Conservation (phyloP, 2,329 filamentous ascomycete genomes). For the Bipolaris oryzae region DNA sequence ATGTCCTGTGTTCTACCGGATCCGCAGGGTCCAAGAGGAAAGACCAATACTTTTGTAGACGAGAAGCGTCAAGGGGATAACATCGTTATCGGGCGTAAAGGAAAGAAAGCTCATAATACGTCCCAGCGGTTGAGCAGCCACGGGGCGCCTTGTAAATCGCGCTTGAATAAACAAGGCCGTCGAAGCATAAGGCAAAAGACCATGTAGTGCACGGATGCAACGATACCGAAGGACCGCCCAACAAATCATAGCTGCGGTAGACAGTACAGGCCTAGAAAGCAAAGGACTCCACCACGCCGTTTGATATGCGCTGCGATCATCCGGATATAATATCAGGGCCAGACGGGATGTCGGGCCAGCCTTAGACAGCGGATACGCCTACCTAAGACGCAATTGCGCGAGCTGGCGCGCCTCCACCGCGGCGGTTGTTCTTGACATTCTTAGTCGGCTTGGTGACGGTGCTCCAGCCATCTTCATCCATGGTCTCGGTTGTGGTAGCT, state of each 20-base stretch:
- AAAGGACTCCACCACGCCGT: slow-evolving; percentile 34
- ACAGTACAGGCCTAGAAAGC: slow-evolving; percentile 26
- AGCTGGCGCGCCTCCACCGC: slow-evolving; percentile 45
- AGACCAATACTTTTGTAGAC: slow-evolving; percentile 44
- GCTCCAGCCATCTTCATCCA: slow-evolving; percentile 62
- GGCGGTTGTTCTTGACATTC: slow-evolving; percentile 45
- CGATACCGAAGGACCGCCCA: slow-evolving; percentile 25
- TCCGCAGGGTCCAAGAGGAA: slow-evolving; percentile 25
- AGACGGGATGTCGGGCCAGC: slow-evolving; percentile 15
- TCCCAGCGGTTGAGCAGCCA: slow-evolving; percentile 22
- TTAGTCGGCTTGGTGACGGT: slow-evolving; percentile 57
- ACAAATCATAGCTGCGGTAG: slow-evolving; percentile 33
- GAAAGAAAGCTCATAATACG: slow-evolving; percentile 19
- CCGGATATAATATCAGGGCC: slow-evolving; percentile 24
- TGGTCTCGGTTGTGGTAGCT: slow-evolving; percentile 52
- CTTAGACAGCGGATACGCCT: slow-evolving; percentile 14
- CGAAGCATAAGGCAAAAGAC: slow-evolving; percentile 17
- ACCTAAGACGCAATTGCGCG: slow-evolving; percentile 56
- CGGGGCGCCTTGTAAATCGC: slow-evolving; percentile 25
- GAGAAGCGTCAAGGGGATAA: slow-evolving; percentile 25
- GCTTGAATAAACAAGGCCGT: slow-evolving; percentile 17
- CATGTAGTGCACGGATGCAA: slow-evolving; percentile 25
- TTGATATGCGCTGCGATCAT: slow-evolving; percentile 36
- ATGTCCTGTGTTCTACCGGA: slow-evolving; percentile 31
- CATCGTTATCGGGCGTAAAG: slow-evolving; percentile 29